phyloP scores from a whole-genome alignment of 257 asterid species.

The Jacaranda mimosifolia region DNA sequence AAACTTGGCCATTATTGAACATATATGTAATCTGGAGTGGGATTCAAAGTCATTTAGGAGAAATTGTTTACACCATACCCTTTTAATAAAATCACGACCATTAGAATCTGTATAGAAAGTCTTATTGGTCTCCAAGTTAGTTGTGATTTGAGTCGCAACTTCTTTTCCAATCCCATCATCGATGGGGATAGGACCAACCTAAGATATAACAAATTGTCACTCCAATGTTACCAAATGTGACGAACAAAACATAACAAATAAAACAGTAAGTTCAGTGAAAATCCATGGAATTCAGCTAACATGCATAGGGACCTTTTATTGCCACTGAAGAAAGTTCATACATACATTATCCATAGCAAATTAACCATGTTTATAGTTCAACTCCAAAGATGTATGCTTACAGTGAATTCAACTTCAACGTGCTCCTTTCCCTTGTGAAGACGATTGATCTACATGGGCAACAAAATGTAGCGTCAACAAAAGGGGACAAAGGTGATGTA shows the following conservation, averaged over 20 bases:
- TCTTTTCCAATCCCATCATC: slow-evolving; percentile 79
- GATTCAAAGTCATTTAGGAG: slow-evolving; percentile 17
- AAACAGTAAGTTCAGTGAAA: neutral
- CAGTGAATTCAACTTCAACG: slow-evolving; percentile 76
- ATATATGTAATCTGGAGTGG: neutral
- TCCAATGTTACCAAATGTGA: neutral
- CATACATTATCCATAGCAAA: slow-evolving; percentile 9
- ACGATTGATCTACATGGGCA: slow-evolving; percentile 59
- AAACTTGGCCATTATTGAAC: slow-evolving; percentile 21
- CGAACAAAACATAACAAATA: neutral
- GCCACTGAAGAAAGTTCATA: slow-evolving; percentile 1
- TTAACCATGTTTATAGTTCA: slow-evolving; percentile 15
- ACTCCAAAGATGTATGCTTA: slow-evolving; percentile 43
- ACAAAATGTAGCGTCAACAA: slow-evolving; percentile 16
- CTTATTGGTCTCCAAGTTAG: slow-evolving; percentile 58
- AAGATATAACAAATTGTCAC: slow-evolving; percentile 28
- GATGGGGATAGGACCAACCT: slow-evolving; percentile 85
- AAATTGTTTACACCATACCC: slow-evolving; percentile 50
- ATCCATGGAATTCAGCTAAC: neutral
- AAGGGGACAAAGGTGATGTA: slow-evolving; percentile 24
- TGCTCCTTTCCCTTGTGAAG: slow-evolving; percentile 76
- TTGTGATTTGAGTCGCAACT: slow-evolving; percentile 61
- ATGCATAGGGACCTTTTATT: slow-evolving; percentile 7
- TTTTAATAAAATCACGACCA: slow-evolving; percentile 80
- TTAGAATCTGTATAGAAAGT: slow-evolving; percentile 79